Evolutionary conservation across 1,284 basidiomycete genomes (phyloP), one percentile per base, ranked within the genome.

Genomic region (Cutaneotrichosporon sp.): DNA sequence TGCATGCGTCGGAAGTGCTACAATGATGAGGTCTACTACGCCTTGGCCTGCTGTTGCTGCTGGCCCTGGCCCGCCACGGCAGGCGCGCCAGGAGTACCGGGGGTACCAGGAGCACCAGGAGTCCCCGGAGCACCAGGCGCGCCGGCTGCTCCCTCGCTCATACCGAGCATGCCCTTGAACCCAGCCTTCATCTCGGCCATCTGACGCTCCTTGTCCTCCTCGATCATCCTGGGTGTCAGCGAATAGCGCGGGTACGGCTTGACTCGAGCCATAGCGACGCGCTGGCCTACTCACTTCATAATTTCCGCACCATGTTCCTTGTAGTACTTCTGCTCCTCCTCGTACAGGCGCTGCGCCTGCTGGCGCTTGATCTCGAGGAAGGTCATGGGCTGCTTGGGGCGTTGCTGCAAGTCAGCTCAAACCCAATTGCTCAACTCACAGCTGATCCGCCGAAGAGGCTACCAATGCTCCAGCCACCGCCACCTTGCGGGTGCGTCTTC

Each of bases 311-410:
- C 86, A 74, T 97, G 86, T 48, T 87, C 80, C 35, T 77, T 77
- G 69, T 94, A 85, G 75, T 91, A 96, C 60, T 88, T 86, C 68
- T 88, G 87, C 71, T 97, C 93, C 59, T 91, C 86, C 58, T 79
- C 76, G 74, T 96, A 97, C 47, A 83, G 81, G 53, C 79, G 76
- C 70, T 97, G 90, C 7, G 90, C 91, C 65, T 94, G 86, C 35
- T 81, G 80, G 10, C 94, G 86, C 71, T 93, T 92, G 66, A 84
- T 82, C 68, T 98, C 96, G 44, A 97, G 84, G 72, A 91, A 91
- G 1, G 90, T 93, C 44, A 81, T 82, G 1, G 87, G 88, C 46
- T 83, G 68, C 49, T 60, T 68, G 11, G 71, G 70, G 58, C 63
- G 60, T 7, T 57, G 46, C 52, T 58, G 60, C 42, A 14, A 16